These are phyloP conservation scores for Starmerella stellata DNA, from an alignment of 805 yeast species.

Conservation along the genomic window DNA sequence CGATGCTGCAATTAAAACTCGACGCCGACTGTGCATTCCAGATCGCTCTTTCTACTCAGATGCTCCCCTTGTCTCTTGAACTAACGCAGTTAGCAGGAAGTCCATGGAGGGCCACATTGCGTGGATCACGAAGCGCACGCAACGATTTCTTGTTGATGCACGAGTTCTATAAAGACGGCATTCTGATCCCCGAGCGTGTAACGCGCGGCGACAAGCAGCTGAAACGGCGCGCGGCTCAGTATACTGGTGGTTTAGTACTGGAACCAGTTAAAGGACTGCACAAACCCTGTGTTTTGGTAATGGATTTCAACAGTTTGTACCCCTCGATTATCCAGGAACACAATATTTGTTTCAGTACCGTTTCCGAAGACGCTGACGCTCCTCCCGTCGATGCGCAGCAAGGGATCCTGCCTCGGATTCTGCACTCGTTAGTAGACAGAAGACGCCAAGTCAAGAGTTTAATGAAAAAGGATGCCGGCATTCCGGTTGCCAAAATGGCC, in stretches of 20 bases:
- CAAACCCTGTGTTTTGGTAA: conserved; percentile 70
- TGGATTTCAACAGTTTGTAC: conserved; percentile 95
- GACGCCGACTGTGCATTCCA: conserved; percentile 58
- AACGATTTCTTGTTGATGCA: conserved; percentile 84
- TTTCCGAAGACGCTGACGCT: conserved; percentile 33
- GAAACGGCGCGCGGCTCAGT: conserved; percentile 37
- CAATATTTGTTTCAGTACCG: conserved; percentile 93
- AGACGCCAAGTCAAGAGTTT: conserved; percentile 83
- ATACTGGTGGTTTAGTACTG: conserved; percentile 84
- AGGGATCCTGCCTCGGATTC: conserved; percentile 75
- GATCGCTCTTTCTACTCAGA: conserved; percentile 65
- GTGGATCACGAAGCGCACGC: conserved; percentile 92
- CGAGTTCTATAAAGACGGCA: conserved; percentile 66
- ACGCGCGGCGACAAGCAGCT: conserved; percentile 19
- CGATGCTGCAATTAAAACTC: conserved; percentile 46
- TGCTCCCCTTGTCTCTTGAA: conserved; percentile 75
- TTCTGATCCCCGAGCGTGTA: conserved; percentile 61
- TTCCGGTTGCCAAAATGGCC: conserved; percentile 44
- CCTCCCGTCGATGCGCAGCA: conserved; percentile 29
- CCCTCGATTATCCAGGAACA: conserved; percentile 95
- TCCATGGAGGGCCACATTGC: conserved; percentile 87
- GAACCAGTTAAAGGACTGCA: conserved; percentile 94
- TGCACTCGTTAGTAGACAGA: conserved; percentile 69
- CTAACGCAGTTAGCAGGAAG: conserved; percentile 89
- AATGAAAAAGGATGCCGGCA: conserved; percentile 46